Percentiles rank a stretch among this genome's conserved stretches.
These are phyloP conservation scores for Thelephora ganbajun DNA, from an alignment of 768 basidiomycete genomes.

Conservation along the genomic window DNA sequence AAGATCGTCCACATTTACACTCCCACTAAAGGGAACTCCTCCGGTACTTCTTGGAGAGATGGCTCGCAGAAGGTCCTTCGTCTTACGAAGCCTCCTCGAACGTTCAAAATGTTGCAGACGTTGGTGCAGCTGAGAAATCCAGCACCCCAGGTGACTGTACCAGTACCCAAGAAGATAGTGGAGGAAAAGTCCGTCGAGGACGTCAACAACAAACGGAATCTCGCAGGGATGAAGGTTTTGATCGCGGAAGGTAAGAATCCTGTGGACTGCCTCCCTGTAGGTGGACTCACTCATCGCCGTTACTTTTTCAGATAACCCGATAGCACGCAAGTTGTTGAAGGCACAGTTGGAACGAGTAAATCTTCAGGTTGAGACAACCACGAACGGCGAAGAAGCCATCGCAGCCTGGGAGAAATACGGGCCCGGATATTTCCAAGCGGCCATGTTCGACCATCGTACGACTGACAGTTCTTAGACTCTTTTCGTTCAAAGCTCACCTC, in stretches of 20 bases:
- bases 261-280: background rate
- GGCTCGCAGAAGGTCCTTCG: conserved; percentile 42
- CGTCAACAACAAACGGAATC: conserved; percentile 25
- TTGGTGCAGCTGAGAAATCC: conserved; percentile 47
- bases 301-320: conserved; percentile 41
- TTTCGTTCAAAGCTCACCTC: background rate
- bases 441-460: conserved; percentile 66
- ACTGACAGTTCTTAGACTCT: background rate
- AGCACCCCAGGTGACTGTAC: conserved; percentile 25
- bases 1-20: conserved; percentile 64
- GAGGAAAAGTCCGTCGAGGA: conserved; percentile 23
- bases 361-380: conserved; percentile 45
- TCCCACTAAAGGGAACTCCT: conserved; percentile 42
- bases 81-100: conserved; percentile 61
- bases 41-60: conserved; percentile 36
- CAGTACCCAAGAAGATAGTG: conserved; percentile 29
- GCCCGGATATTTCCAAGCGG: conserved; percentile 56
- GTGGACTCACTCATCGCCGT: background rate
- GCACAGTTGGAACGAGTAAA: conserved; percentile 53
- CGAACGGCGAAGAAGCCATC: conserved; percentile 57
- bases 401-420: conserved; percentile 55
- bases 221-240: conserved; percentile 48
- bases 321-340: conserved; percentile 52
- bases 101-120: conserved; percentile 41
- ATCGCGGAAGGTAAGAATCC: conserved; percentile 48